Conservation (phyloP, 805 yeast species). For the Ogataea saltuana region DNA sequence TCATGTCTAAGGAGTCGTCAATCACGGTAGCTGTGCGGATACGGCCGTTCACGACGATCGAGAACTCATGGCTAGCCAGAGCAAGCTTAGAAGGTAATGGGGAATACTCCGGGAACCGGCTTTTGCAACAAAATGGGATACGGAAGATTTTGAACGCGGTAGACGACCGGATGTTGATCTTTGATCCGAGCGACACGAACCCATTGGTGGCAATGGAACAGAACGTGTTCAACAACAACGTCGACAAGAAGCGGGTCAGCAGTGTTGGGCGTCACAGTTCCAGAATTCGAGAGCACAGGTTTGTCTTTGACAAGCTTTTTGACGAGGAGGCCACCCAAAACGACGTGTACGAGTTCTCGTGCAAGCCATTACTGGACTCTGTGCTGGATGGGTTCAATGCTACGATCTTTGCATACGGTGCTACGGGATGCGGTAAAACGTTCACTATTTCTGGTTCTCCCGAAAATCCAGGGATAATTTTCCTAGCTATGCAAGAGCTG, state of each 20-base stretch:
- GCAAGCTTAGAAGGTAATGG: conserved; percentile 32
- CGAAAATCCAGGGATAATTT: conserved; percentile 76
- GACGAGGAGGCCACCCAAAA: conserved; percentile 65
- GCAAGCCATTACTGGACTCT: conserved; percentile 69
- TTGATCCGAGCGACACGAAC: conserved; percentile 78
- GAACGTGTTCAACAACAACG: conserved; percentile 20
- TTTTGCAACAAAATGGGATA: conserved; percentile 42
- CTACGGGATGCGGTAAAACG: conserved; percentile 98
- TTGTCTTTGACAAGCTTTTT: conserved; percentile 79
- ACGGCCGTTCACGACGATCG: conserved; percentile 72
- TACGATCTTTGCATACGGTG: conserved; percentile 94
- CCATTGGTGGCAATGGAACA: conserved; percentile 55
- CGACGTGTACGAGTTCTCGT: conserved; percentile 65
- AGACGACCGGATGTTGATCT: conserved; percentile 81
- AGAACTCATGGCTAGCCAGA: conserved; percentile 33
- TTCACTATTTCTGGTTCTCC: conserved; percentile 82
- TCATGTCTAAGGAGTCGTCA: conserved; percentile 46
- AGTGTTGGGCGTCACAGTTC: conserved; percentile 35
- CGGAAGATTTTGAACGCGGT: conserved; percentile 75
- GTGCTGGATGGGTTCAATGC: conserved; percentile 85
- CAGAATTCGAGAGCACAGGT: conserved; percentile 69
- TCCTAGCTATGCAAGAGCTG: conserved; percentile 73
- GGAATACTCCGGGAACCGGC: conserved; percentile 22
- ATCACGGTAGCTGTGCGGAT: conserved; percentile 79
- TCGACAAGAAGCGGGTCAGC: conserved; percentile 17